Evolutionary conservation across 192 early-diverging fungal genomes (phyloP).

Genomic region (Funneliformis geosporum): DNA sequence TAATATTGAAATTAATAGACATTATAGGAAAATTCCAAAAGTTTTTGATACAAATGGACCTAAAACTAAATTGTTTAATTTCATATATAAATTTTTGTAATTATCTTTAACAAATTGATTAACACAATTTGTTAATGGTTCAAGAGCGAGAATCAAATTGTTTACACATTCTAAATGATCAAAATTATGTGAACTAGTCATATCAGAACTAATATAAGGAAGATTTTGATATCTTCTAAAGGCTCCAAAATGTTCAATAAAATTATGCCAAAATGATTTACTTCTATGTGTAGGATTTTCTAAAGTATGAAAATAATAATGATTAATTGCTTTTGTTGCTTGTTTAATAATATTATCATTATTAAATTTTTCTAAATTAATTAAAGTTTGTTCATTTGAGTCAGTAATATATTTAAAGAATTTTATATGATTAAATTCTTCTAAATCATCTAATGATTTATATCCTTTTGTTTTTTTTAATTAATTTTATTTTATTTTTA

Average conservation of each 20-base stretch:
- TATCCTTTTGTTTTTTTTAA: background rate
- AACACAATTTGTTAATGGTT: background rate
- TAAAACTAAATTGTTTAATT: background rate
- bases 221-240: background rate
- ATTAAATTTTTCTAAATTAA: background rate
- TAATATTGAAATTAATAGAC: conserved; percentile 19
- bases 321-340: background rate
- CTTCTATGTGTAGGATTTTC: background rate
- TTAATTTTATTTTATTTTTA: background rate
- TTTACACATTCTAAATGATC: background rate
- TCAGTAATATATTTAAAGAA: background rate
- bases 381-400: background rate
- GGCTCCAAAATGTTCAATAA: conserved; percentile 4
- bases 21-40: conserved; percentile 16
- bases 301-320: conserved; percentile 16
- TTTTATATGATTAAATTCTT: background rate
- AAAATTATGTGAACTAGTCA: background rate
- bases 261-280: background rate
- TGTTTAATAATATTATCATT: background rate
- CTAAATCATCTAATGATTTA: background rate
- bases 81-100: background rate
- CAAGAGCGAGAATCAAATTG: background rate
- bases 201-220: background rate
- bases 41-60: background rate
- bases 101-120: background rate